Evolutionary conservation across 495 filamentous ascomycete genomes (phyloP).

Genomic region (Stereocaulon alpinum): DNA sequence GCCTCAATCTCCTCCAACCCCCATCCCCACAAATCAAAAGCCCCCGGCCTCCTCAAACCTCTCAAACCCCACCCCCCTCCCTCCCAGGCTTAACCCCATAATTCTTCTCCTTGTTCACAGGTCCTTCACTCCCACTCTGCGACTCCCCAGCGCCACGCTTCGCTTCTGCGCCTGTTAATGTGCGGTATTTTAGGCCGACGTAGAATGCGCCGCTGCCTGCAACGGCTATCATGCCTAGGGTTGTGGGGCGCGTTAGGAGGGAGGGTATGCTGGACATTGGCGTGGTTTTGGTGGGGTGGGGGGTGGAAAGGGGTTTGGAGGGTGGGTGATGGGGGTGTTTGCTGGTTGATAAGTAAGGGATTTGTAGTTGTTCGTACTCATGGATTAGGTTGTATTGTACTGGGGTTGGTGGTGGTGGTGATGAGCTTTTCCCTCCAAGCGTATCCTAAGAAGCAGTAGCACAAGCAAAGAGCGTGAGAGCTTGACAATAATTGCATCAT

Average conservation of each 20-base stretch:
- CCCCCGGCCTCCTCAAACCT: not conserved
- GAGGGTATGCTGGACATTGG: constrained; percentile 1
- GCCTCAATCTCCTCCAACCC: not conserved
- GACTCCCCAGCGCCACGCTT: not conserved
- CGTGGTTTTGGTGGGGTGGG: not conserved
- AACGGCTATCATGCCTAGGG: constrained; percentile 16
- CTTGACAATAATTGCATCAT: too few relatives aligned
- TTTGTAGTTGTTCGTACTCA: too few relatives aligned
- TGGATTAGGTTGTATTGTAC: too few relatives aligned
- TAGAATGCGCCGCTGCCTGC: constrained; percentile 20
- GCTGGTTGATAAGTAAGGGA: too few relatives aligned
- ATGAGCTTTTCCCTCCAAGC: too few relatives aligned
- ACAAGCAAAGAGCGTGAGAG: too few relatives aligned
- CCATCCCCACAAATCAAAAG: too few relatives aligned
- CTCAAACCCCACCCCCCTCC: constrained; percentile 10
- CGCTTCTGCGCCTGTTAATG: not conserved
- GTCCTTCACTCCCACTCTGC: not conserved
- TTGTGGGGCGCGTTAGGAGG: constrained; percentile 12
- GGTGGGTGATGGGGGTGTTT: not conserved
- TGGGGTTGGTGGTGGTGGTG: too few relatives aligned
- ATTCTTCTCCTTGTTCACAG: not conserved
- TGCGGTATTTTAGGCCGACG: constrained; percentile 21
- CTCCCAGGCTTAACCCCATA: constrained; percentile 9
- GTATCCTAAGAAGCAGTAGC: too few relatives aligned
- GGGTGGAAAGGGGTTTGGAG: not conserved